Base-by-base conservation (phyloP, 352 stramenopile genomes). In the Pythium aquatile region DNA sequence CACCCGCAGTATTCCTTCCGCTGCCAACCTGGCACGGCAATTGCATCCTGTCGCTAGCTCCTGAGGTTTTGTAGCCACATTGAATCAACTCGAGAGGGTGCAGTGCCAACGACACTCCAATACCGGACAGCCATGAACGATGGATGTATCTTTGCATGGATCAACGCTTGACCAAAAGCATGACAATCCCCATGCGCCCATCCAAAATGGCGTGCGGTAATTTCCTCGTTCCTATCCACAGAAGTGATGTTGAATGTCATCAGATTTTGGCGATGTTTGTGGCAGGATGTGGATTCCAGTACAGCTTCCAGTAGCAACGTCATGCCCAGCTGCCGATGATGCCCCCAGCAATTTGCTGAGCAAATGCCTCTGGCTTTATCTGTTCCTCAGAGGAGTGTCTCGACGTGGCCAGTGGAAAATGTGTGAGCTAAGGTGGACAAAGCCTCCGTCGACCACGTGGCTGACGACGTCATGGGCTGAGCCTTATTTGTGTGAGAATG, bases 351-450 rank as follows among this genome's bases (percentile, higher is more conserved):
- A 24, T 24, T 24, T 24, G 20, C 20, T 24, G 20, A 20, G 39
- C 5, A 14, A 46, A 20, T 24, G 2, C 39, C 2, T 46, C 39
- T 26, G 40, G 16, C 40, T 48, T 13, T 8, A 8, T 48, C 40
- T 48, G 40, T 48, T 48, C 40, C 40, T 48, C 14, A 48, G 40
- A 28, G 16, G n/a, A 28, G n/a, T 48, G 40, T 48, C 40, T 48
- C 40, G 40, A 4, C 40, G 5, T 48, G 40, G 14, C 40, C 40
- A 48, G 16, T 26, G 40, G 8, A 48, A 48, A 14, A 3, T 42
- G 32, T 35, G 32, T 9, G 32, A 42, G 8, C 35, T 42, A 11
- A 42, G 35, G 35, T 16, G 7, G 35, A 42, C 8, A 11, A 42
- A 7, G 11, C 7, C 6, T 0, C 35, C 11, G 4, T 42, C 35